Evolutionary conservation across 225 moss, liverwort and hornwort species (phyloP).

Genomic region (Rhytidiadelphus loreus): DNA sequence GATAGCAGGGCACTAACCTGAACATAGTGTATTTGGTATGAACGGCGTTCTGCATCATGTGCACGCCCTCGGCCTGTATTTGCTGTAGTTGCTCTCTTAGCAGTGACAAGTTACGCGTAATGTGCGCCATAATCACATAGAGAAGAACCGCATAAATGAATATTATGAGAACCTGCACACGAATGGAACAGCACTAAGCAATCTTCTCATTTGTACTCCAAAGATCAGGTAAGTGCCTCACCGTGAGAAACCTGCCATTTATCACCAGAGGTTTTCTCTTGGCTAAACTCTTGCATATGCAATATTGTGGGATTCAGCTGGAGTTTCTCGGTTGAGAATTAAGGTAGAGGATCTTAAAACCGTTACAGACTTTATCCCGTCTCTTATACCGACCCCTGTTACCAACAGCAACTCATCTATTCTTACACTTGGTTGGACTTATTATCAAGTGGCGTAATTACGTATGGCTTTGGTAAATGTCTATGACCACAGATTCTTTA

Average conservation of each 20-base stretch:
- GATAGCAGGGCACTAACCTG: constrained; percentile 26
- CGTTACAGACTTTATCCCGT: neutral
- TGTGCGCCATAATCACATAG: constrained; percentile 71
- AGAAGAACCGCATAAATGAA: constrained; percentile 61
- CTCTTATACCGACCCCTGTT: neutral
- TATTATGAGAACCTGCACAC: constrained; percentile 64
- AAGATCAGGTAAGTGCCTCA: neutral
- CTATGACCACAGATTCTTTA: neutral
- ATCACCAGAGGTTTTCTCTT: neutral
- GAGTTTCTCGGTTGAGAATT: neutral
- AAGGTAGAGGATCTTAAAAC: neutral
- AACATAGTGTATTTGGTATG: constrained; percentile 79
- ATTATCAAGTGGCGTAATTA: neutral
- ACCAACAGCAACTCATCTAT: neutral
- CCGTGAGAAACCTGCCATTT: neutral
- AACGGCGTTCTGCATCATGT: constrained; percentile 78
- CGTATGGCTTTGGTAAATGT: neutral
- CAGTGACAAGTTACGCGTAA: constrained; percentile 55
- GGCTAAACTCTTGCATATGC: neutral
- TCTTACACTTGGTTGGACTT: neutral
- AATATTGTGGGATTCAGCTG: neutral
- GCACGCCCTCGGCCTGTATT: constrained; percentile 71
- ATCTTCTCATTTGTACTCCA: neutral
- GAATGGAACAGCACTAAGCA: neutral
- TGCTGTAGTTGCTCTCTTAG: constrained; percentile 74